Percentiles rank a stretch among this genome's conserved stretches.
Conservation (phyloP, 495 filamentous ascomycete species). For the Neurospora sp. region DNA sequence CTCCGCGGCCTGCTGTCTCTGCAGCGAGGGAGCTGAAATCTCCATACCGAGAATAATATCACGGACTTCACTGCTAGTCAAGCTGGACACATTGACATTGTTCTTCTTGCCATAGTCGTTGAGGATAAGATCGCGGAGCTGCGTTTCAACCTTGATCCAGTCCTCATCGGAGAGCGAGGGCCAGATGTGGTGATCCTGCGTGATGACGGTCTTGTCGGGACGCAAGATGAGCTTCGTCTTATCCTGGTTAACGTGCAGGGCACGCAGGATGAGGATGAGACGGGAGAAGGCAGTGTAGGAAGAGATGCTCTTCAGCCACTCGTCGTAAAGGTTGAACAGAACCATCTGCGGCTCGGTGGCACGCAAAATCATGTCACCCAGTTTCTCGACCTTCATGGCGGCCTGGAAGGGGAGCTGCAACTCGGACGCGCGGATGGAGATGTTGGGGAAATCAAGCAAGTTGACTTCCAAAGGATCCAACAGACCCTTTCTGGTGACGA, state of each 20-base stretch:
- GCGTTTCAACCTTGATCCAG: constrained; percentile 98
- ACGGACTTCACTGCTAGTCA: constrained; percentile 93
- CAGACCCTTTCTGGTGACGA: constrained; percentile 95
- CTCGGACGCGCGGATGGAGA: constrained; percentile 96
- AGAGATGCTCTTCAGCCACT: constrained; percentile 97
- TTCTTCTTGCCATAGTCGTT: constrained; percentile 99
- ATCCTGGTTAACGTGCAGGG: constrained; percentile 94
- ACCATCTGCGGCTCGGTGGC: constrained; percentile 99
- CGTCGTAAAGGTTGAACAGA: constrained; percentile 97
- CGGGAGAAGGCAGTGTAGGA: constrained; percentile 98
- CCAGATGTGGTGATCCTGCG: constrained; percentile 99
- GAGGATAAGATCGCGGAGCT: constrained; percentile 88
- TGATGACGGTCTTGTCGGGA: constrained; percentile 98
- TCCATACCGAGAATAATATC: constrained; percentile 99
- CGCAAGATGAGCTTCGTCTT: constrained; percentile 95
- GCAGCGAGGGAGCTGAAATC: constrained; percentile 95
- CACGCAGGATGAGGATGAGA: constrained; percentile 87
- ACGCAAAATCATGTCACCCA: constrained; percentile 97
- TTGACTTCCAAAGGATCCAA: constrained; percentile 97
- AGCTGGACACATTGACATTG: constrained; percentile 93
- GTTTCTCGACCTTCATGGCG: constrained; percentile 99
- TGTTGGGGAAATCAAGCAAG: constrained; percentile 96
- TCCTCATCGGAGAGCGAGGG: constrained; percentile 89
- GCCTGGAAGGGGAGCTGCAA: constrained; percentile 98
- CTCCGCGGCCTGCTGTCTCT: constrained; percentile 96